phyloP scores from a whole-genome alignment of 495 filamentous ascomycete genomes.

The Podospora bellae-mahoneyi region DNA sequence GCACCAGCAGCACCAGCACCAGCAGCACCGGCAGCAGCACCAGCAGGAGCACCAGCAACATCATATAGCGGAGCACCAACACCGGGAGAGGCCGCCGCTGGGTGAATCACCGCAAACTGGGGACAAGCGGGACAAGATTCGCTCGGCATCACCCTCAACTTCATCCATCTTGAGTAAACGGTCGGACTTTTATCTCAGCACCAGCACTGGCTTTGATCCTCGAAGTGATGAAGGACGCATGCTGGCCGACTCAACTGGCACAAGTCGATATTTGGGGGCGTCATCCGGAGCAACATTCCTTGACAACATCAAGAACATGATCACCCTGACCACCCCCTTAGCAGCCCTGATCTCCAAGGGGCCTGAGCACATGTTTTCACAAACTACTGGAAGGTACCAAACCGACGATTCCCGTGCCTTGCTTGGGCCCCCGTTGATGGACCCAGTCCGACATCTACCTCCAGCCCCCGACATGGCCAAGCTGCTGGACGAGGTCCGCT shows the following conservation, averaged over 20 bases:
- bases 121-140: background rate
- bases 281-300: conserved; percentile 41
- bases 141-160: background rate
- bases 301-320: conserved; percentile 38
- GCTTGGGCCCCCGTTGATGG: conserved; percentile 17
- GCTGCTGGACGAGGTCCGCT: conserved; percentile 16
- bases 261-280: conserved; percentile 35
- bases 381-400: conserved; percentile 37
- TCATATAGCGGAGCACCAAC: no score
- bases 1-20: no score
- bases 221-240: conserved; percentile 28
- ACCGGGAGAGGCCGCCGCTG: background rate
- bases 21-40: background rate
- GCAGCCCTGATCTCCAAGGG: conserved; percentile 7
- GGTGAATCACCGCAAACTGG: background rate
- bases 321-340: conserved; percentile 26
- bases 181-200: background rate
- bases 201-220: background rate
- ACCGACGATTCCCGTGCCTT: conserved; percentile 42
- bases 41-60: background rate
- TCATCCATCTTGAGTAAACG: background rate
- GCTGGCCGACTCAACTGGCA: conserved; percentile 36
- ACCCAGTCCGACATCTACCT: conserved; percentile 29
- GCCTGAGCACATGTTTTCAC: background rate
- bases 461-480: background rate